These are phyloP conservation scores for Hypoxylon sp. DNA, from an alignment of 2,329 filamentous ascomycete species.

Conservation along the genomic window DNA sequence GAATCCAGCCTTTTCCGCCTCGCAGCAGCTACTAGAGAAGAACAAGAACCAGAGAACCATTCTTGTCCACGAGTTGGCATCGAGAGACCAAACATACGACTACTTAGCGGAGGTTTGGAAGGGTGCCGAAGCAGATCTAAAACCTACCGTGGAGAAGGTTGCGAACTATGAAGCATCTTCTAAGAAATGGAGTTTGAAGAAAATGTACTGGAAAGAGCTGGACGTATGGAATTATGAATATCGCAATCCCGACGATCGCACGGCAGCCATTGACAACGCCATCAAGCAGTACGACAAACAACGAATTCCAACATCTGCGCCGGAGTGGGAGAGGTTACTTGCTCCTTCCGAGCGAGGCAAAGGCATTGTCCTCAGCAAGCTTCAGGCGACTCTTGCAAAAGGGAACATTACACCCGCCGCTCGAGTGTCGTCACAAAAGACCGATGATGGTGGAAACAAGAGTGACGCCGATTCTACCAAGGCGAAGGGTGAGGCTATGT, in stretches of 20 bases:
- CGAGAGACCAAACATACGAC: constrained; percentile 65
- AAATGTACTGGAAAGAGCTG: constrained; percentile 73
- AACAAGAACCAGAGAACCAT: constrained; percentile 67
- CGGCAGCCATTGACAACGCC: constrained; percentile 74
- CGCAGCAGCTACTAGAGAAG: constrained; percentile 66
- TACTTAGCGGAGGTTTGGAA: constrained; percentile 66
- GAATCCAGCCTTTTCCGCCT: constrained; percentile 64
- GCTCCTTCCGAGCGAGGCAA: constrained; percentile 70
- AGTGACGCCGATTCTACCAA: constrained; percentile 57
- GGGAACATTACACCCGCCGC: constrained; percentile 63
- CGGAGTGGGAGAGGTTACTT: constrained; percentile 74
- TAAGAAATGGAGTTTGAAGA: constrained; percentile 70
- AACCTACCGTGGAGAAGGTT: constrained; percentile 69
- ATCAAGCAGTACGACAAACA: constrained; percentile 72
- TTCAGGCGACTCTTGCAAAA: constrained; percentile 72
- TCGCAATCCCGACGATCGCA: constrained; percentile 65
- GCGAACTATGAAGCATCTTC: constrained; percentile 65
- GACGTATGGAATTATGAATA: constrained; percentile 76
- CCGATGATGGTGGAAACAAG: constrained; percentile 63
- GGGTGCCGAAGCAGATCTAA: constrained; percentile 68
- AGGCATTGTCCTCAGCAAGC: constrained; percentile 72
- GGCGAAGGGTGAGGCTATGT: constrained; percentile 62
- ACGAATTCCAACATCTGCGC: constrained; percentile 68
- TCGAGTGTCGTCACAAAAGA: constrained; percentile 66
- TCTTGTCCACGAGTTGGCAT: constrained; percentile 73